A percentile compares a stretch with the other conserved stretches of the same genome.
Evolutionary conservation across 345 rosid species (phyloP).

Genomic region (Viola odorata): DNA sequence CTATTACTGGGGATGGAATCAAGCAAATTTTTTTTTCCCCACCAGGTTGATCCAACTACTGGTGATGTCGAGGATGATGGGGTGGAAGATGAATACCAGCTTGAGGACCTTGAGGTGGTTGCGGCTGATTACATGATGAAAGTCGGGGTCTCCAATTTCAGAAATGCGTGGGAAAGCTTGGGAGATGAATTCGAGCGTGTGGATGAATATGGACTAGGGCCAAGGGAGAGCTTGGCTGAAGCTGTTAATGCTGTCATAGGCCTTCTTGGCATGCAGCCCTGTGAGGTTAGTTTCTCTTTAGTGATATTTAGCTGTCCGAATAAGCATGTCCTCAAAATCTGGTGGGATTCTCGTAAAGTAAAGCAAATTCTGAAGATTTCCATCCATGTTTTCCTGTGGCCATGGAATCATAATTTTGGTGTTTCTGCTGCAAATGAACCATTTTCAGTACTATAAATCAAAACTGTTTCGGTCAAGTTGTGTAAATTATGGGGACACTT

Average conservation of each 20-base stretch:
- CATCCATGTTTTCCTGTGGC: neutral
- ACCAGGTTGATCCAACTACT: constrained; percentile 81
- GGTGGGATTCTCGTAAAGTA: neutral
- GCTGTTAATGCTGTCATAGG: constrained; percentile 77
- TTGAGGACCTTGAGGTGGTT: constrained; percentile 93
- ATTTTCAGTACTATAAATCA: no score
- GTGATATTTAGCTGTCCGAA: neutral
- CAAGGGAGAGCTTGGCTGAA: constrained; percentile 79
- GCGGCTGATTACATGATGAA: constrained; percentile 86
- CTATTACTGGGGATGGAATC: no score
- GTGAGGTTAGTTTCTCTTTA: constrained; percentile 58
- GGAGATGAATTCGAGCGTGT: constrained; percentile 68
- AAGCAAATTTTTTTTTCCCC: neutral
- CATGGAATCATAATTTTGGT: neutral
- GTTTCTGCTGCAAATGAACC: neutral
- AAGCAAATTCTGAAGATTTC: no score
- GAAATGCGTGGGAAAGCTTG: constrained; percentile 96
- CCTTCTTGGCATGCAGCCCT: constrained; percentile 99
- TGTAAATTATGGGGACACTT: neutral
- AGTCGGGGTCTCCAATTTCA: constrained; percentile 86
- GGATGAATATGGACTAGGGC: constrained; percentile 96
- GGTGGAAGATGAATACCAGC: constrained; percentile 94
- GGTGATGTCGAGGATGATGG: constrained; percentile 96
- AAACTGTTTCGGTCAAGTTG: no score
- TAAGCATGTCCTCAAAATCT: neutral